Evolutionary conservation across 164 flowering plant genomes (phyloP).

Genomic region (Tetracentron sinense): DNA sequence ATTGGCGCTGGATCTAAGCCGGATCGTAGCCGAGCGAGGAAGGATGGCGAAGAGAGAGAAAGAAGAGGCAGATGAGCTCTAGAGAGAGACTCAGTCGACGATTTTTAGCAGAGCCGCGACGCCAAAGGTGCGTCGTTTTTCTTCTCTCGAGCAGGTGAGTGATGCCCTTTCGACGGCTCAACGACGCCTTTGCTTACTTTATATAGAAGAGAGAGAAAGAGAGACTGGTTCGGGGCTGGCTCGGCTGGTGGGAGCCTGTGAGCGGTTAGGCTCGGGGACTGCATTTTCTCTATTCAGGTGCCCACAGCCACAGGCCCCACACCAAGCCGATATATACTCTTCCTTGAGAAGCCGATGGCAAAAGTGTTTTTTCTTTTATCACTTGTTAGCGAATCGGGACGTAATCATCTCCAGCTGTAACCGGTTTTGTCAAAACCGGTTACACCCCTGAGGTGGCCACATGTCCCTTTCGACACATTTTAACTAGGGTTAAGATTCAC

Average conservation of each 20-base stretch:
- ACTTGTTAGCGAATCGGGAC: too few species aligned
- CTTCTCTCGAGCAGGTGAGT: background rate
- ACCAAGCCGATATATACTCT: background rate
- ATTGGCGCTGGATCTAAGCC: constrained; percentile 51
- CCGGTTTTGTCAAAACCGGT: too few species aligned
- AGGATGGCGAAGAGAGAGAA: constrained; percentile 9
- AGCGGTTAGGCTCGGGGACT: constrained; percentile 1
- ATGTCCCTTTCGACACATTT: too few species aligned
- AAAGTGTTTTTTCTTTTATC: too few species aligned
- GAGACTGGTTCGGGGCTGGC: constrained; percentile 6
- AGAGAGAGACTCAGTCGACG: constrained; percentile 18
- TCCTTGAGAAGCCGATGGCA: background rate
- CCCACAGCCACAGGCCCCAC: too few species aligned
- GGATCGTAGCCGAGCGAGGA: constrained; percentile 40
- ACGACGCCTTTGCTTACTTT: constrained; percentile 7
- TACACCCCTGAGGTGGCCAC: too few species aligned
- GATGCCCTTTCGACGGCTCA: constrained; percentile 21
- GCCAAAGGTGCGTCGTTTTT: constrained; percentile 7
- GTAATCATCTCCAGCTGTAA: too few species aligned
- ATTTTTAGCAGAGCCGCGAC: constrained; percentile 30
- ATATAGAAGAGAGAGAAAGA: constrained; percentile 9
- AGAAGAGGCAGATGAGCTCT: background rate
- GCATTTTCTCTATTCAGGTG: background rate
- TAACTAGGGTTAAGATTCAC: too few species aligned
- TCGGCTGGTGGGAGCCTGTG: constrained; percentile 1